These are phyloP conservation scores for Phoenix roebelenii DNA, from an alignment of 176 grass and related monocot genomes.

Conservation along the genomic window DNA sequence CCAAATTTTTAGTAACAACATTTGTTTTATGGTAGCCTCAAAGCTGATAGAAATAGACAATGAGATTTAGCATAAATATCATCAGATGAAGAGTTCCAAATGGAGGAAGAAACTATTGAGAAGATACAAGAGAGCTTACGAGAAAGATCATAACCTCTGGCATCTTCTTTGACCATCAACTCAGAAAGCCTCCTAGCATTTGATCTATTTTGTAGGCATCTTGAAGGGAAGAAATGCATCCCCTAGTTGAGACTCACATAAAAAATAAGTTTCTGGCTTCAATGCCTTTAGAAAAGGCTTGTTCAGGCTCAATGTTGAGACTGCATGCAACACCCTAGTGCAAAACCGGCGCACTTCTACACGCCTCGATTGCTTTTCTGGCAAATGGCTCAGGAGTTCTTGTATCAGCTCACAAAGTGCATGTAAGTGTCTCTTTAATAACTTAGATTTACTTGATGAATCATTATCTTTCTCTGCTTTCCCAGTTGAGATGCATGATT, in stretches of 20 bases:
- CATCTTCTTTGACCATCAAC: no score
- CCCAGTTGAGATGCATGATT: conserved; percentile 25
- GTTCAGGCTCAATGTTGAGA: conserved; percentile 49
- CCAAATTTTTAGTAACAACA: no score
- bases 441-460: conserved; percentile 27
- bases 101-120: no score
- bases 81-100: no score
- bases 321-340: conserved; percentile 35
- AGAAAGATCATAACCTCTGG: no score
- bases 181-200: no score
- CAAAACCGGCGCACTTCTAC: conserved; percentile 59
- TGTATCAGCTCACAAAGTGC: conserved; percentile 51
- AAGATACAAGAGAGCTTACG: no score
- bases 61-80: no score
- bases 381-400: conserved; percentile 40
- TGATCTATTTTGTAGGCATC: not conserved
- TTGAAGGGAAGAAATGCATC: conserved; percentile 47
- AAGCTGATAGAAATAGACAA: no score
- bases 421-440: conserved; percentile 48
- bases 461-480: conserved; percentile 23
- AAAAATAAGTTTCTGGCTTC: conserved; percentile 31
- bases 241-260: conserved; percentile 52
- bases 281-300: conserved; percentile 48
- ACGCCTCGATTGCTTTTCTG: conserved; percentile 63
- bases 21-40: no score